Conservation (phyloP, 2,329 filamentous ascomycete species). For the Myriosclerotinia duriaeana region DNA sequence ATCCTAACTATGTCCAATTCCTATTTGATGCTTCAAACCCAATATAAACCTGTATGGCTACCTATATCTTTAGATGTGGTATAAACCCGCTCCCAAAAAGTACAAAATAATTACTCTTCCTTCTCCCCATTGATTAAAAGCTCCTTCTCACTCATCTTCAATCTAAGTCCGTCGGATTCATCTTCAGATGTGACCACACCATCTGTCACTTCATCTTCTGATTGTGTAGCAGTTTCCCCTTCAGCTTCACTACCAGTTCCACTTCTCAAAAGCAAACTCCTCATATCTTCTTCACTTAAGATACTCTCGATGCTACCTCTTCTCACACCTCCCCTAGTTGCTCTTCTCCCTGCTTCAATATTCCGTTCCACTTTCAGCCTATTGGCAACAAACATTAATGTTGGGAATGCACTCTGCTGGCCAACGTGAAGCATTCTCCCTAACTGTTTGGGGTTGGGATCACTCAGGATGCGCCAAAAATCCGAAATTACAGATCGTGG, state of each 20-base stretch:
- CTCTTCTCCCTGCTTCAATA: conserved; percentile 58
- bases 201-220: conserved; percentile 38
- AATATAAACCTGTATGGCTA: neutral
- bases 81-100: neutral
- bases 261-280: conserved; percentile 46
- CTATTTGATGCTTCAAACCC: neutral
- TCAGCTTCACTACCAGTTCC: conserved; percentile 34
- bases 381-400: conserved; percentile 87
- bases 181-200: conserved; percentile 31
- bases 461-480: conserved; percentile 81
- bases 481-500: conserved; percentile 77
- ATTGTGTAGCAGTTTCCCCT: conserved; percentile 41
- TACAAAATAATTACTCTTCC: neutral
- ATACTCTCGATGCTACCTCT: conserved; percentile 59
- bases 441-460: conserved; percentile 72
- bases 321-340: conserved; percentile 51
- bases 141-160: conserved; percentile 11
- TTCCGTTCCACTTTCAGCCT: conserved; percentile 77
- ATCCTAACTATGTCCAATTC: conserved; percentile 2
- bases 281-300: conserved; percentile 59
- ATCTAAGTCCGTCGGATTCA: conserved; percentile 28
- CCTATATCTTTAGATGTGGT: neutral
- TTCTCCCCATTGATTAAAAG: neutral
- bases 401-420: conserved; percentile 85
- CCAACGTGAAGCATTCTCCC: conserved; percentile 89